Evolutionary conservation across 129 eudicot genomes (phyloP).

Genomic region (Rutidosis leptorrhynchoides): DNA sequence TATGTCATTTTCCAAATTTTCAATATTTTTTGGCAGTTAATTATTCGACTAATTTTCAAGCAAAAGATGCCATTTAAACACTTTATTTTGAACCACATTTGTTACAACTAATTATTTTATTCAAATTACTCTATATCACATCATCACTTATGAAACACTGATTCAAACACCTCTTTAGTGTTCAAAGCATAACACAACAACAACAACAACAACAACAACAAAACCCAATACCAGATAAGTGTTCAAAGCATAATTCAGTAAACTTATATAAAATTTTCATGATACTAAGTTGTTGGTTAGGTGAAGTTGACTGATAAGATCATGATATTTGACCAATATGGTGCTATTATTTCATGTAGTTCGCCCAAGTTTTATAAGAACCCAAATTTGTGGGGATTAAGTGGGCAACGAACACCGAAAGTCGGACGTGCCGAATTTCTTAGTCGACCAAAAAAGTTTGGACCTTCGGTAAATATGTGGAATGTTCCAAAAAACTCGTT

Average conservation of each 20-base stretch:
- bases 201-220: too few relatives aligned
- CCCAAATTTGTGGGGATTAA: constrained; percentile 30
- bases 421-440: constrained; percentile 57
- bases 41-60: not conserved
- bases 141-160: not conserved
- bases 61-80: not conserved
- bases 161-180: not conserved
- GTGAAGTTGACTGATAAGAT: not conserved
- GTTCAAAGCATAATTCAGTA: too few relatives aligned
- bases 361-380: constrained; percentile 24
- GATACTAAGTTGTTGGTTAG: constrained; percentile 1
- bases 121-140: not conserved
- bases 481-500: constrained; percentile 43
- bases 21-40: not conserved
- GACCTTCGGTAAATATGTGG: constrained; percentile 37
- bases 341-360: constrained; percentile 36
- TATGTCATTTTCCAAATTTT: not conserved
- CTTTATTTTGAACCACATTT: not conserved
- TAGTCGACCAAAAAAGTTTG: constrained; percentile 45
- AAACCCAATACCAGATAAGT: too few relatives aligned
- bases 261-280: not conserved
- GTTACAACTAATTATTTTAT: not conserved
- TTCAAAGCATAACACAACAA: too few relatives aligned
- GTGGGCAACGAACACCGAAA: constrained; percentile 33
- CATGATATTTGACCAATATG: constrained; percentile 14